Conservation (phyloP, 139 green algal species). For the Chlamydomonas schloesseri region DNA sequence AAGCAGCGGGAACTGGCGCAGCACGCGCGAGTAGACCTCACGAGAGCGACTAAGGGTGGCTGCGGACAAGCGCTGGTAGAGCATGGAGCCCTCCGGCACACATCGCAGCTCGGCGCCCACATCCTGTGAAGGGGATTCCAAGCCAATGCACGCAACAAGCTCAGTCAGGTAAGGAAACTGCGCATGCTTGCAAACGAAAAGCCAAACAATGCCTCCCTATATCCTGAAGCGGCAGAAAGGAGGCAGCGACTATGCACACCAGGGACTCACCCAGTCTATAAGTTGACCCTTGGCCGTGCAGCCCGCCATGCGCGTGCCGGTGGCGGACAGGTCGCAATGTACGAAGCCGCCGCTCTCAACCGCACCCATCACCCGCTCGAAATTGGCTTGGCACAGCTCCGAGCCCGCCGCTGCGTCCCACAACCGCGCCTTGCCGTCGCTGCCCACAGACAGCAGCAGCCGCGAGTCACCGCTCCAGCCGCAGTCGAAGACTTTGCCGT, state of each 20-base stretch:
- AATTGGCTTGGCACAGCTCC: conserved; percentile 58
- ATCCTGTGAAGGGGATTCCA: not conserved
- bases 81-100: conserved; percentile 51
- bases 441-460: conserved; percentile 54
- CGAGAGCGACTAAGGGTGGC: conserved; percentile 9
- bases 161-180: too few relatives aligned
- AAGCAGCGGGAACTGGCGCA: conserved; percentile 45
- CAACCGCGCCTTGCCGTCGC: conserved; percentile 49
- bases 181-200: too few relatives aligned
- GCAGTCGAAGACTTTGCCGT: conserved; percentile 62
- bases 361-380: conserved; percentile 47
- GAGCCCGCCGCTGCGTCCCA: conserved; percentile 58
- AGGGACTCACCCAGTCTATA: conserved; percentile 44
- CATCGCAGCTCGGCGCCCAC: conserved; percentile 48
- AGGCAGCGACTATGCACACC: too few relatives aligned
- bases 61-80: conserved; percentile 47
- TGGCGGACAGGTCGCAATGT: conserved; percentile 52
- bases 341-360: conserved; percentile 56
- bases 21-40: conserved; percentile 34
- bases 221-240: too few relatives aligned
- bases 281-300: conserved; percentile 56
- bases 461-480: conserved; percentile 58
- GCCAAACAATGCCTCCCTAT: too few relatives aligned
- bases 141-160: too few relatives aligned
- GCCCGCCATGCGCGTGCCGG: conserved; percentile 45